phyloP scores from a whole-genome alignment of 139 green algal species.

The Coelastrella sp. region DNA sequence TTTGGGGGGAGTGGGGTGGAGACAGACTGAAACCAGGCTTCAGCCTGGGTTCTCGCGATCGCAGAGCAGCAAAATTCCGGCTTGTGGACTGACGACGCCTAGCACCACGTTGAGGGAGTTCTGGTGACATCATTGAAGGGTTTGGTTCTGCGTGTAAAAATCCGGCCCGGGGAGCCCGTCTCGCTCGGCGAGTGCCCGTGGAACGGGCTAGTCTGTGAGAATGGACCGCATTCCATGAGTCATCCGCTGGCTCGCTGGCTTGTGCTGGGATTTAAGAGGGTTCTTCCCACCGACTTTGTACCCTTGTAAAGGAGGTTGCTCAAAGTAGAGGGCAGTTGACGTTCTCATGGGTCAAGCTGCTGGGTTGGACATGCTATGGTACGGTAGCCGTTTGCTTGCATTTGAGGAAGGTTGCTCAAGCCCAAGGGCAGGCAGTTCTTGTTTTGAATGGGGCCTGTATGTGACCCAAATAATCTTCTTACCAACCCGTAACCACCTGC shows the following conservation, averaged over 20 bases:
- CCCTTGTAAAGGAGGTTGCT: neutral
- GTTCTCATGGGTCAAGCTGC: neutral
- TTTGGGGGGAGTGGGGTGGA: no score
- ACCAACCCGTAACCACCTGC: neutral
- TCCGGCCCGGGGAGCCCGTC: no score
- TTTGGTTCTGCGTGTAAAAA: neutral
- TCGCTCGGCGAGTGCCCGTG: no score
- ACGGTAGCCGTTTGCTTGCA: neutral
- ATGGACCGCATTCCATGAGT: no score
- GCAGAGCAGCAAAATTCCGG: no score
- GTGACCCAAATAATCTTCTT: neutral
- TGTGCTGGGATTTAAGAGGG: no score
- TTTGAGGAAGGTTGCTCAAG: neutral
- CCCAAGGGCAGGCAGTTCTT: neutral
- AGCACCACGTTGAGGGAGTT: neutral
- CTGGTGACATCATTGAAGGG: neutral
- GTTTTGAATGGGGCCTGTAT: neutral
- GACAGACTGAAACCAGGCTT: no score
- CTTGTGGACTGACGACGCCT: no score
- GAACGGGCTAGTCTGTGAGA: no score
- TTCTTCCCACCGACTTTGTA: no score
- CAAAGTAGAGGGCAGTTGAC: neutral
- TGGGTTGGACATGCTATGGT: neutral
- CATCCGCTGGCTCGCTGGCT: no score
- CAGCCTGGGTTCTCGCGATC: no score